Percentiles rank a stretch among this genome's conserved stretches.
phyloP scores from a whole-genome alignment of 805 yeast species.

The Candida ovalis region DNA sequence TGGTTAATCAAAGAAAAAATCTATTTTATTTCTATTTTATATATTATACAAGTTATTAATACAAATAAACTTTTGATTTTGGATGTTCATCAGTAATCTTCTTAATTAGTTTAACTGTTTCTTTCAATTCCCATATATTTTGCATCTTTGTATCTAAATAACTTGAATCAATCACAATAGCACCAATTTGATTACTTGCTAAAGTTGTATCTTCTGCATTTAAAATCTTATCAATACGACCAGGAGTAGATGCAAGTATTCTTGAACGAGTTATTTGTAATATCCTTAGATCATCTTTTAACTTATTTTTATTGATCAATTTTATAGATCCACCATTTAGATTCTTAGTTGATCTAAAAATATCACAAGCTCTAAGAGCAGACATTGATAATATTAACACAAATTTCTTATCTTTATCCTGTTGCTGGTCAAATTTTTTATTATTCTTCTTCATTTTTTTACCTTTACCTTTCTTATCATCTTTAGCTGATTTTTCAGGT shows the following conservation, averaged over 20 bases:
- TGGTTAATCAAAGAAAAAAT: too few species aligned
- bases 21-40: too few species aligned
- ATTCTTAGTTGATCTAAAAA: slow-evolving; percentile 57
- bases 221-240: slow-evolving; percentile 48
- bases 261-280: slow-evolving; percentile 43
- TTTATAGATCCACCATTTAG: slow-evolving; percentile 53
- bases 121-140: slow-evolving; percentile 55
- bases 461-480: slow-evolving; percentile 28
- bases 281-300: slow-evolving; percentile 55
- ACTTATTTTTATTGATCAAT: slow-evolving; percentile 69
- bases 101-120: slow-evolving; percentile 40
- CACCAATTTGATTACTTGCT: slow-evolving; percentile 41
- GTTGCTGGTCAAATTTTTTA: slow-evolving; percentile 8
- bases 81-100: slow-evolving; percentile 31
- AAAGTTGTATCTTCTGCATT: slow-evolving; percentile 40
- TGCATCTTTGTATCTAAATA: slow-evolving; percentile 59
- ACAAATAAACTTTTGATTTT: slow-evolving; percentile 51
- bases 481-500: slow-evolving; percentile 30
- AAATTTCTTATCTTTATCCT: slow-evolving; percentile 34
- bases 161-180: slow-evolving; percentile 57
- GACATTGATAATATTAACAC: slow-evolving; percentile 63
- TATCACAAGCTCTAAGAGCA: slow-evolving; percentile 84
- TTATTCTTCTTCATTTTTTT: slow-evolving; percentile 23
- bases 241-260: slow-evolving; percentile 62
- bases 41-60: slow-evolving; percentile 26